Evolutionary conservation across 2,329 filamentous ascomycete species (phyloP), one percentile per base, ranked within the genome.

Genomic region (Aureobasidium namibiae): DNA sequence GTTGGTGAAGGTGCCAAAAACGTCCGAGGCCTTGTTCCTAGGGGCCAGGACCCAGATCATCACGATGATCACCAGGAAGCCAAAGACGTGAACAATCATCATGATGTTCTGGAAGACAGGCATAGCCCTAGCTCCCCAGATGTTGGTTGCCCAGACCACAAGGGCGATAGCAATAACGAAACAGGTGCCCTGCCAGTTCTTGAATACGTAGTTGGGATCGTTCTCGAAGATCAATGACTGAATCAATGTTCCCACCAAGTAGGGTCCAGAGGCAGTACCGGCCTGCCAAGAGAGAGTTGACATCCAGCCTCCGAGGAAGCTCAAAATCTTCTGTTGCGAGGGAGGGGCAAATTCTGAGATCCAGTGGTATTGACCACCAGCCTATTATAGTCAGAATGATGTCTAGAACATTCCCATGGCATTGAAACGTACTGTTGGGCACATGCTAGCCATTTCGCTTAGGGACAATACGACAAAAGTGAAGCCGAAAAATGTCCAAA

Each of bases 31-130:
- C 18, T 72, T 70, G 41, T 74, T 71, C 9, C 71, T 69, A 1
- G 75, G 73, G 0, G 75, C 73, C 57, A 77, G 68, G 1, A 74
- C 70, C 61, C 74, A 70, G 4, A 81, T 66, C 0, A 76, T 72
- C 24, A 81, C 76, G 11, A 82, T 67, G 58, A 81, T 77, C 0
- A 74, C 79, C 60, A 82, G 78, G 65, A 81, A 78, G 4, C 79
- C 80, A 14, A 77, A 65, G n/a, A 81, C 69, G 60, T 82, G 80
- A 4, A 82, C 26, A 23, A 71, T 68, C 39, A 76, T 66, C 36
- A 75, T 67, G 2, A 73, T 38, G 50, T 73, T 74, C 42, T 76
- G 70, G 18, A 73, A 68, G 1, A 69, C 65, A 0, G 74, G 74
- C 63, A 77, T 69, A 8, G 63, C 61, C 16, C 64, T 65, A 1